phyloP scores from a whole-genome alignment of 371 early-diverging fungal genomes.

The Saksenaea oblongispora region DNA sequence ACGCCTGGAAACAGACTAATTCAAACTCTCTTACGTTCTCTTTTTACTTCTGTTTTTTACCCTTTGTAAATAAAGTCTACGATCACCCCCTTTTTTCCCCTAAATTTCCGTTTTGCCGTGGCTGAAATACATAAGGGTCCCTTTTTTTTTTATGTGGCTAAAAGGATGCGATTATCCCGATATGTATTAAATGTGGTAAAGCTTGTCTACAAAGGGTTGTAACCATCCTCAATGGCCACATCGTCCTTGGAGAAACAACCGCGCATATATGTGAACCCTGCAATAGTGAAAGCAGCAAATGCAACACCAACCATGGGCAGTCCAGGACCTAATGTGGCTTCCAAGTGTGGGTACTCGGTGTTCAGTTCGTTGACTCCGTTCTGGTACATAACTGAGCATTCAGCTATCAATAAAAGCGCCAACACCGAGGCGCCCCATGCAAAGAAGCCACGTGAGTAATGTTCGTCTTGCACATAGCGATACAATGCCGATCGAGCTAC shows the following conservation, averaged over 20 bases:
- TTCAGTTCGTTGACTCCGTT: conserved; percentile 36
- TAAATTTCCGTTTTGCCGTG: neutral
- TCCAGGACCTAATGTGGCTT: conserved; percentile 36
- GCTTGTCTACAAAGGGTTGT: conserved; percentile 26
- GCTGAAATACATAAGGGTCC: neutral
- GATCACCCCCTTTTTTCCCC: neutral
- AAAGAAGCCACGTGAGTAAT: conserved; percentile 45
- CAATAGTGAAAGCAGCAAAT: conserved; percentile 29
- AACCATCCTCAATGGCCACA: conserved; percentile 26
- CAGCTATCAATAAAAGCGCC: conserved; percentile 28
- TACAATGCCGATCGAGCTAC: conserved; percentile 16
- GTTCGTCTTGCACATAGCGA: conserved; percentile 28
- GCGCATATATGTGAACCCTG: conserved; percentile 29
- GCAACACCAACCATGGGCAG: conserved; percentile 37
- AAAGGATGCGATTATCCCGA: neutral
- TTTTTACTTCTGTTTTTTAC: neutral
- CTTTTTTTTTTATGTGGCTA: neutral
- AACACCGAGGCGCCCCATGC: conserved; percentile 31
- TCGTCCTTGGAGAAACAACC: conserved; percentile 33
- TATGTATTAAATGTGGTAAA: neutral
- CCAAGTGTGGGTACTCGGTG: conserved; percentile 33
- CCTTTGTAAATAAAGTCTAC: neutral
- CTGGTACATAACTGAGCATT: conserved; percentile 38
- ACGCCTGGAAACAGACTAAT: neutral
- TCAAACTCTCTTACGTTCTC: neutral